Evolutionary conservation across 2,329 filamentous ascomycete species (phyloP), one percentile per base, ranked within the genome.

Genomic region (Xylaria multiplex): DNA sequence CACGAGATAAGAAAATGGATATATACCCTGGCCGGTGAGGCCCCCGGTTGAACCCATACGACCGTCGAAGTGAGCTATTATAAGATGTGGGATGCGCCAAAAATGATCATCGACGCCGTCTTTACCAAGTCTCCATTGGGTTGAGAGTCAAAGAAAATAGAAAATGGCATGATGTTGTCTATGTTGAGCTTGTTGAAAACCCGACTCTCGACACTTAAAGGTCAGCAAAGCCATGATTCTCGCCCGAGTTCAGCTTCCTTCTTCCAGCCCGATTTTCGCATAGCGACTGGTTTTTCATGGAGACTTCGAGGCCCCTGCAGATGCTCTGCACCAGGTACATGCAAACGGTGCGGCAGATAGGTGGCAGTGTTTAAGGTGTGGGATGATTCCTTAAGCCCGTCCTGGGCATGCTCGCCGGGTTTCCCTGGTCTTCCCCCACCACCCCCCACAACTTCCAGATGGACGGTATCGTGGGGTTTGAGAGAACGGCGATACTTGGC

Each of bases 1-100:
- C 62, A 49, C 64, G 67, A 69, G 69, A 70, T 70, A 70, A 70
- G 69, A 49, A 65, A 64, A 59, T 52, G 60, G 53, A 62, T 37
- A 67, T 46, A 52, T 32, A 59, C 54, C 61, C 59, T 46, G 19
- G 59, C 32, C 37, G 59, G 53, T 32, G 53, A 45, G 30, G 55
- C 11, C 37, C 35, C 35, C 30, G 37, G 45, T 52, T 52, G 45
- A 50, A 56, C 24, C 50, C 16, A 27, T 16, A 22, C 19, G 45
- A 46, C 24, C 42, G 55, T 55, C 27, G 13, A 52, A 11, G 40
- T 30, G 24, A 42, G 48, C 61, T 67, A 56, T 56, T 59, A 50
- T 53, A 45, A 59, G 59, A 30, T 65, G 58, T 52, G 57, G 63
- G 63, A 65, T 58, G 58, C 43, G 35, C 35, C 48, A 37, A 43